These are phyloP conservation scores for Xylaria sp. DNA, from an alignment of 2,329 filamentous ascomycete species.

Conservation along the genomic window DNA sequence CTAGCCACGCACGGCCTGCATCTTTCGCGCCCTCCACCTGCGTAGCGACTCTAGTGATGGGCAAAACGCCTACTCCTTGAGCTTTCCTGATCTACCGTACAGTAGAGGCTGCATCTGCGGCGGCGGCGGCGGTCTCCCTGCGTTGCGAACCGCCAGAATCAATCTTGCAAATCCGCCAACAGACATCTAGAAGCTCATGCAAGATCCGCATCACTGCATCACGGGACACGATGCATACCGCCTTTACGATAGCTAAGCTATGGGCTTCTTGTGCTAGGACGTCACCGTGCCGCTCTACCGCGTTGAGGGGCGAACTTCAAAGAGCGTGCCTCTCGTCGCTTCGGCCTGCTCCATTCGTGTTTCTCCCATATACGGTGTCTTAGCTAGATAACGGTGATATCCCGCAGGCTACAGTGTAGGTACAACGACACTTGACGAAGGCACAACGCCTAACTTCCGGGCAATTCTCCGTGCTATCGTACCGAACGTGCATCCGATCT, in stretches of 20 bases:
- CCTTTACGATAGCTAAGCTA: constrained; percentile 30
- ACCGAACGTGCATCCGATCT: neutral
- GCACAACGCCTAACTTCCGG: constrained; percentile 2
- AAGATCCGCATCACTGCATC: constrained; percentile 33
- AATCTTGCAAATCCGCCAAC: constrained; percentile 21
- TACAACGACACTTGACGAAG: neutral
- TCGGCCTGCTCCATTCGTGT: constrained; percentile 6
- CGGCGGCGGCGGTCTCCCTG: constrained; percentile 14
- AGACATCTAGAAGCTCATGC: constrained; percentile 31
- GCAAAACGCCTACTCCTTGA: constrained; percentile 12
- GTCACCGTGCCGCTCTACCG: constrained; percentile 25
- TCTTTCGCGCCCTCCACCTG: constrained; percentile 21
- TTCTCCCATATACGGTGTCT: constrained; percentile 2
- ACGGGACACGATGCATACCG: constrained; percentile 35
- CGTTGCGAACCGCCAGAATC: constrained; percentile 17
- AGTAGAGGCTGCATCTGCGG: constrained; percentile 26
- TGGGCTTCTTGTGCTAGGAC: constrained; percentile 6
- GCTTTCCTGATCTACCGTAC: constrained; percentile 30
- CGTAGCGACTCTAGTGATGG: constrained; percentile 2
- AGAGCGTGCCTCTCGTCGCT: constrained; percentile 6
- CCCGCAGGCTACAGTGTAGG: neutral
- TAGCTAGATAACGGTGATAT: constrained; percentile 4
- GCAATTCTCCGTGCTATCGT: neutral
- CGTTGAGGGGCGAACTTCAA: constrained; percentile 7
- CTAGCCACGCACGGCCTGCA: constrained; percentile 31